Conservation (phyloP, 1,284 basidiomycete species). For the Melampsora larici-populina region DNA sequence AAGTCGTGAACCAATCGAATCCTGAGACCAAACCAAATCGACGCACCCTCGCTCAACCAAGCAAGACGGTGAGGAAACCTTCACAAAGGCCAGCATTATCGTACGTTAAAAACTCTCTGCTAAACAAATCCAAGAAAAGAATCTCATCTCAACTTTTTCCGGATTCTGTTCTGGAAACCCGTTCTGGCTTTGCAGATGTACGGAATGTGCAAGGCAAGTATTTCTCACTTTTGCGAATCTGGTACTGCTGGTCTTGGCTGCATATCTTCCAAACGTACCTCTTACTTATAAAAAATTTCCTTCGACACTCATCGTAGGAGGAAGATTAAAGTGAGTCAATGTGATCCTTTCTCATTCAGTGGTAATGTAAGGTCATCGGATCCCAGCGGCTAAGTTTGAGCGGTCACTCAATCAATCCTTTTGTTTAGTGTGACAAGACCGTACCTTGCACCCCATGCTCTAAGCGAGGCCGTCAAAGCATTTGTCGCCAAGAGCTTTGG, state of each 20-base stretch:
- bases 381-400: too few species aligned
- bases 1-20: not conserved
- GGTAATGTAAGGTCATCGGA: too few species aligned
- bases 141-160: not conserved
- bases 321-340: conserved; percentile 4
- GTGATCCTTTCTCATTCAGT: too few species aligned
- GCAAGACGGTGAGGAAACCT: not conserved
- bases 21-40: not conserved
- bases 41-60: not conserved
- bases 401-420: not conserved
- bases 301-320: not conserved
- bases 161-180: not conserved
- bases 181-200: not conserved
- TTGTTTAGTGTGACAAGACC: not conserved
- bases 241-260: not conserved
- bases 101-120: not conserved
- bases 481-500: conserved; percentile 5
- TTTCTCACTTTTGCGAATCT: not conserved
- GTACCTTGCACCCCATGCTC: not conserved
- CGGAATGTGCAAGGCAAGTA: conserved; percentile 5
- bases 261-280: not conserved
- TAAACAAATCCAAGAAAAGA: too few species aligned
- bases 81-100: conserved; percentile 7
- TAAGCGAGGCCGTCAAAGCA: conserved; percentile 2
- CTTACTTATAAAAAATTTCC: not conserved